phyloP scores from a whole-genome alignment of 2,329 filamentous ascomycete genomes.

The Trichoderma arundinaceum region DNA sequence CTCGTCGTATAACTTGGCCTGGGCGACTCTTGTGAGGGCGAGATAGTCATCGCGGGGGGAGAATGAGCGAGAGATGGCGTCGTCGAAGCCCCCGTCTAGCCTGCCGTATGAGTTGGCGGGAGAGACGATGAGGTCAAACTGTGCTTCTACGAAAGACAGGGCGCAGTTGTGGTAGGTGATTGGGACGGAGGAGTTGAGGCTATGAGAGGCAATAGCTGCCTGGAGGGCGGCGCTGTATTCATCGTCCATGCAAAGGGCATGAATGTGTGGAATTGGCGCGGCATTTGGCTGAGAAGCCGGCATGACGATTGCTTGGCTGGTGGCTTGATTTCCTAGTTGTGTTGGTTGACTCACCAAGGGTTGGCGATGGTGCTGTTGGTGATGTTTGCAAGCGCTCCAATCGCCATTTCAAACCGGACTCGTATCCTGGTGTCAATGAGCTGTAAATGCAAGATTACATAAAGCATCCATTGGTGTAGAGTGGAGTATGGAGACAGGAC shows the following conservation, averaged over 20 bases:
- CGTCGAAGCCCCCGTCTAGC: constrained; percentile 61
- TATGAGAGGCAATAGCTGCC: constrained; percentile 41
- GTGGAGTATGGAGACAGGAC: background rate
- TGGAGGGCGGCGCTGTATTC: constrained; percentile 49
- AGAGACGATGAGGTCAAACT: constrained; percentile 58
- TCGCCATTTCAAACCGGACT: background rate
- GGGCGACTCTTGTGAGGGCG: constrained; percentile 54
- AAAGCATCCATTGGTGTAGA: background rate
- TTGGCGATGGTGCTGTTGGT: background rate
- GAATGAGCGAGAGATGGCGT: constrained; percentile 57
- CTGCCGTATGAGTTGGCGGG: constrained; percentile 61
- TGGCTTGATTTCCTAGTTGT: background rate
- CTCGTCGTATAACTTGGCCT: constrained; percentile 51
- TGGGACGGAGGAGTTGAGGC: constrained; percentile 43
- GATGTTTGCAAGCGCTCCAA: background rate
- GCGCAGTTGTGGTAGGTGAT: constrained; percentile 48
- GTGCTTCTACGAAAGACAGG: constrained; percentile 47
- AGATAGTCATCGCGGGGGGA: constrained; percentile 52
- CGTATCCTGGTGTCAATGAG: background rate
- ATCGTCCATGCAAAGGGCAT: constrained; percentile 33
- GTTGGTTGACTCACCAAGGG: background rate
- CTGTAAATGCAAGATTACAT: background rate
- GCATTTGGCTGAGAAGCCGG: background rate
- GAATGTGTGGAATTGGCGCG: constrained; percentile 32
- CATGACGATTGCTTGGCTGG: background rate